Evolutionary conservation across 164 flowering plant genomes (phyloP), one percentile per base, ranked within the genome.

Genomic region (Vitis vinifera): DNA sequence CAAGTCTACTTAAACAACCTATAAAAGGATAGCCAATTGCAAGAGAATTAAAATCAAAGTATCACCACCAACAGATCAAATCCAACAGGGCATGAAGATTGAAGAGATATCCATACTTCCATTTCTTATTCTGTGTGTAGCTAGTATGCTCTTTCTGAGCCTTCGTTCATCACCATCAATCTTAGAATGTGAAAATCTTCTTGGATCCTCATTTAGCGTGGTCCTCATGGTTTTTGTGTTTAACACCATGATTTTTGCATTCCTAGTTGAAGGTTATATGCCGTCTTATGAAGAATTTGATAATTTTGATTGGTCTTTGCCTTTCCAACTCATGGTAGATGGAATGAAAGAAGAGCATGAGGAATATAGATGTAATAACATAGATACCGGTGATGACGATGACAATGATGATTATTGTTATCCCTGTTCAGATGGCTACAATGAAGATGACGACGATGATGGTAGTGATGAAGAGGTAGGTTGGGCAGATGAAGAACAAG

Each of bases 401-500:
- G 44, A 52, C 9, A 27, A 49, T 63, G 53, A 49, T 14, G 53
- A 37, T 53, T 48, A 23, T 14, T 55, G 51, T 10, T 16, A 14
- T 47, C 2, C 11, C 16, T 19, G 44, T 30, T 63, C 67, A 29
- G 68, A 66, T 63, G 74, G 53, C 29, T 44, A 75, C 17, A 59
- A 68, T 13, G 60, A 55, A n/a, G 73, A 72, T 50, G 73, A 53
- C 5, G 63, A 59, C 3, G 72, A 68, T 6, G 9, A 30, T 50
- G 55, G 59, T 16, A 57, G 59, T 17, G 68, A 66, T 11, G 78
- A 66, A 12, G 70, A 75, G 15, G 16, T 59, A 29, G 59, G 50
- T 50, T 62, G 78, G 71, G 17, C 68, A 10, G 67, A 56, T 31
- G 75, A 62, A n/a, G 74, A 68, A 10, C 69, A 62, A 14, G 14